These are phyloP conservation scores for Metschnikowia hibisci DNA, from an alignment of 805 yeast species.

Conservation along the genomic window DNA sequence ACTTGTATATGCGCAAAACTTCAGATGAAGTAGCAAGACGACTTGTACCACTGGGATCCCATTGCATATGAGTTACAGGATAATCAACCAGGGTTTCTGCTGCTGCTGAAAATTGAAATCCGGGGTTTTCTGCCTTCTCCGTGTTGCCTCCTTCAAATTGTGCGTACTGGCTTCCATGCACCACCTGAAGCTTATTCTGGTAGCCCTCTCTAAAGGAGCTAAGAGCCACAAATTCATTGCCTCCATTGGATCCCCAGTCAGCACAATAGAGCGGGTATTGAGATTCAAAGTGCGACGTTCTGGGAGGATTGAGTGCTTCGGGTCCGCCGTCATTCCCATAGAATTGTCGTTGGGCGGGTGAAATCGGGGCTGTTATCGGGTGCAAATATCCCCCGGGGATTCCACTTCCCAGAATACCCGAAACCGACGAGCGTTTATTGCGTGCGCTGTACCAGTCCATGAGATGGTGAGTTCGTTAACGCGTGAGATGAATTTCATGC, in stretches of 20 bases:
- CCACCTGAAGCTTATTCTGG: constrained; percentile 58
- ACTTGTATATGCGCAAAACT: constrained; percentile 60
- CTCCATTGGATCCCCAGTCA: constrained; percentile 30
- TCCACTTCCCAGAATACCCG: constrained; percentile 7
- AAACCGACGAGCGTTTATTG: constrained; percentile 15
- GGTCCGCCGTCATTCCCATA: neutral
- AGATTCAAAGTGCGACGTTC: constrained; percentile 17
- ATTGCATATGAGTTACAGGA: constrained; percentile 68
- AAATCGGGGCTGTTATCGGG: neutral
- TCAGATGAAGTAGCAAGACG: constrained; percentile 70
- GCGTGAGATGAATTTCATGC: neutral
- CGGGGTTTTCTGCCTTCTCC: constrained; percentile 13
- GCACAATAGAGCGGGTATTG: constrained; percentile 33
- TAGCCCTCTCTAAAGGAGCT: constrained; percentile 79
- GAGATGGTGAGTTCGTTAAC: neutral
- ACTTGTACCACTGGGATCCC: constrained; percentile 57
- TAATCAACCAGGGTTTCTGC: constrained; percentile 55
- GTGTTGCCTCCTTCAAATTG: constrained; percentile 23
- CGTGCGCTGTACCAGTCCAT: constrained; percentile 19
- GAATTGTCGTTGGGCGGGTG: neutral
- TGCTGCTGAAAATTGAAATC: constrained; percentile 42
- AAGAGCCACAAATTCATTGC: constrained; percentile 54
- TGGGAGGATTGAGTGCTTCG: neutral
- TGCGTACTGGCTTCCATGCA: constrained; percentile 23
- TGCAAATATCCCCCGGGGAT: neutral